Percentiles rank a stretch among this genome's conserved stretches.
phyloP scores from a whole-genome alignment of 2,329 filamentous ascomycete genomes.

The Talaromyces rugulosus region DNA sequence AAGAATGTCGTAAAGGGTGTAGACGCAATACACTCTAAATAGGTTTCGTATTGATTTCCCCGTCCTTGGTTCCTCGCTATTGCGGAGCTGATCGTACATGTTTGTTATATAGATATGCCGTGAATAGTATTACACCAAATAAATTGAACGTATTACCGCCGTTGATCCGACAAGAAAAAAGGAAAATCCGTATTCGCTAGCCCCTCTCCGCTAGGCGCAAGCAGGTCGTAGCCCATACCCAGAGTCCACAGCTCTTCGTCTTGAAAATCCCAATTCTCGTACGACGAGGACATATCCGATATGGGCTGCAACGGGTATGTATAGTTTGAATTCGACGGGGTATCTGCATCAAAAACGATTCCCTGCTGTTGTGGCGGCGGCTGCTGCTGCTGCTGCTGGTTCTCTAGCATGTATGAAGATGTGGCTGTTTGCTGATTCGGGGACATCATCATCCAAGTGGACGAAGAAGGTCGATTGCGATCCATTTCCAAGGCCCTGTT shows the following conservation, averaged over 20 bases:
- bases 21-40: no score
- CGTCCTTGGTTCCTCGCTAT: no score
- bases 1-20: no score
- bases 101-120: no score
- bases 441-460: not conserved
- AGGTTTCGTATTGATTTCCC: no score
- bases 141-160: no score
- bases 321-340: not conserved
- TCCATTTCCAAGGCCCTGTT: not conserved
- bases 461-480: not conserved
- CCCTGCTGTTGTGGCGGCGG: not conserved
- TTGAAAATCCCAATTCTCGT: slow-evolving; percentile 8
- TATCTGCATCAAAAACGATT: not conserved
- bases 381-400: not conserved
- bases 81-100: no score
- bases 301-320: not conserved
- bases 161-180: not conserved
- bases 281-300: not conserved
- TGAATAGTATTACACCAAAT: no score
- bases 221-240: slow-evolving; percentile 3
- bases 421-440: not conserved
- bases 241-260: slow-evolving; percentile 6
- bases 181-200: not conserved
- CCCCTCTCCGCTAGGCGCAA: slow-evolving; percentile 2
- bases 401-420: not conserved